These are phyloP conservation scores for Clausena lansium DNA, from an alignment of 345 rosid genomes.

Conservation along the genomic window DNA sequence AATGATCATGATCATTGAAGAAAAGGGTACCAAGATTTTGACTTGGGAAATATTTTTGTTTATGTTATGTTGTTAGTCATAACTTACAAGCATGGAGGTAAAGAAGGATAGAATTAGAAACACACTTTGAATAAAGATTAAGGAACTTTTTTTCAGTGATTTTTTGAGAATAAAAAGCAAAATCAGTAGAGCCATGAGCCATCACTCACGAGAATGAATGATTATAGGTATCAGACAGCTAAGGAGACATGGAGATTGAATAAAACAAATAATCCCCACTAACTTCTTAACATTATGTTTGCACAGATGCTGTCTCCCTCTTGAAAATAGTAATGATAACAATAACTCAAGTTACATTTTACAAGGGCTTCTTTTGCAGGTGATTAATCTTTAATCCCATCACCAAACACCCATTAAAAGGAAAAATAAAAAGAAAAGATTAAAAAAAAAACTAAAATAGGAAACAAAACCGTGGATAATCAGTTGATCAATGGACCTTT, in stretches of 20 bases:
- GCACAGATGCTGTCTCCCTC: slow-evolving; percentile 27
- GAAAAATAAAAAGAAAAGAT: not conserved
- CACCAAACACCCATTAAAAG: slow-evolving; percentile 9
- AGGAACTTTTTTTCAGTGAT: too few relatives aligned
- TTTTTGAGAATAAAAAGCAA: too few relatives aligned
- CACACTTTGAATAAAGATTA: too few relatives aligned
- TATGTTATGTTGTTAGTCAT: not conserved
- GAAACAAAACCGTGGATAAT: not conserved
- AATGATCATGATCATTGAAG: not conserved
- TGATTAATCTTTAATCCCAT: slow-evolving; percentile 21
- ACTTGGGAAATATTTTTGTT: slow-evolving; percentile 13
- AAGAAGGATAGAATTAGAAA: not conserved
- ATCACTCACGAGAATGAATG: slow-evolving; percentile 30
- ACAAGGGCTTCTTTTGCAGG: slow-evolving; percentile 9
- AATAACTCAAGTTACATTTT: slow-evolving; percentile 8
- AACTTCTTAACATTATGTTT: slow-evolving; percentile 19
- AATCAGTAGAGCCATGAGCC: slow-evolving; percentile 8
- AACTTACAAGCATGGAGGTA: not conserved
- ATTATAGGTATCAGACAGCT: slow-evolving; percentile 37
- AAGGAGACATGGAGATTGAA: slow-evolving; percentile 43
- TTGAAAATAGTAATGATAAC: not conserved
- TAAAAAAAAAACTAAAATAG: not conserved
- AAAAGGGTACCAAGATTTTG: not conserved
- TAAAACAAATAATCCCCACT: slow-evolving; percentile 39
- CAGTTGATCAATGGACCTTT: slow-evolving; percentile 17